These are phyloP conservation scores for Passalora sequoiae DNA, from an alignment of 2,329 filamentous ascomycete species.

Conservation along the genomic window DNA sequence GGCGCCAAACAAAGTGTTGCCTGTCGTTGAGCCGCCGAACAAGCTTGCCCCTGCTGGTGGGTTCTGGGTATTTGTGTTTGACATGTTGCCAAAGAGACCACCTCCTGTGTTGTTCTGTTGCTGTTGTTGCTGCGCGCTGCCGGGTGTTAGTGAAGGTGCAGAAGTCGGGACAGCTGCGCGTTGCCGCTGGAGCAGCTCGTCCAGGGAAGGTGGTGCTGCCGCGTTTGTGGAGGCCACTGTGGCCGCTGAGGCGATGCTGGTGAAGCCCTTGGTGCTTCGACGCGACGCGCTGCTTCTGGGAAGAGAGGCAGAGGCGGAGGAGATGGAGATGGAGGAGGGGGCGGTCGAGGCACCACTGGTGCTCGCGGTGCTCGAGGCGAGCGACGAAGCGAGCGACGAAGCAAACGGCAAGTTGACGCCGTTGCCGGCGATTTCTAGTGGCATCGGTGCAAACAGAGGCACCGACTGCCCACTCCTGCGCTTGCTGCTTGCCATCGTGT, in stretches of 20 bases:
- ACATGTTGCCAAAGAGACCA: constrained; percentile 7
- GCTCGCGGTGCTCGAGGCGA: too few species aligned
- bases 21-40: constrained; percentile 19
- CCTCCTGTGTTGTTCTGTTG: constrained; percentile 4
- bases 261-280: too few species aligned
- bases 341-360: not conserved
- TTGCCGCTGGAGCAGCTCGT: not conserved
- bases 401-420: not conserved
- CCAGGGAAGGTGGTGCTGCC: constrained; percentile 1
- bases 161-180: not conserved
- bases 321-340: not conserved
- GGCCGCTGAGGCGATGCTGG: not conserved
- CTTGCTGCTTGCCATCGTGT: not conserved
- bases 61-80: constrained; percentile 15
- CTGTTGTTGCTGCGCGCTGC: constrained; percentile 17
- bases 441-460: constrained; percentile 12
- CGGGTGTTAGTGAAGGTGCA: constrained; percentile 3
- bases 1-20: constrained; percentile 27
- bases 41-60: constrained; percentile 12
- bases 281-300: too few species aligned
- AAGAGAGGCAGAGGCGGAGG: not conserved
- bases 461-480: not conserved
- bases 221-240: too few species aligned
- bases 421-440: constrained; percentile 11
- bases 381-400: too few species aligned